Evolutionary conservation across 2,329 filamentous ascomycete genomes (phyloP), one percentile per base, ranked within the genome.

Genomic region (Hypocreales sp.): DNA sequence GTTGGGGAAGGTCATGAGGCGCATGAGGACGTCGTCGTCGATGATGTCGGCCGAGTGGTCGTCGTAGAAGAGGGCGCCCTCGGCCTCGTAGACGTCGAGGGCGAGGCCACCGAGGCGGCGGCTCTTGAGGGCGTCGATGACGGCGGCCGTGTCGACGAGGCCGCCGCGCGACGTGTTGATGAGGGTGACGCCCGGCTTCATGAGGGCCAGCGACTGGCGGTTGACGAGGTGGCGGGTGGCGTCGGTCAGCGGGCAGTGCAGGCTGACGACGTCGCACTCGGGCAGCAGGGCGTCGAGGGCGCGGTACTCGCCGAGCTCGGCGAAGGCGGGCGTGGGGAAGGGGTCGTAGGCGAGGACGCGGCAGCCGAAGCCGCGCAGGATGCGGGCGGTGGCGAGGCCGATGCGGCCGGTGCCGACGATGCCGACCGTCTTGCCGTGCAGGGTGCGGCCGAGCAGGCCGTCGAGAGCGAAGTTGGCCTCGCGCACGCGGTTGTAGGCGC

Each of bases 81-180:
- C 74, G 22, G 61, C 63, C 42, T 79, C 74, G 45, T 79, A 79
- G 11, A 79, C 74, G 42, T 79, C 74, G 21, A 79, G 55, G 1
- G 72, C 74, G 17, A 77, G 52, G 1, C 68, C 72, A 7, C 70
- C 69, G 3, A 79, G 53, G 15, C 61, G 60, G n/a, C 57, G 58
- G 20, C 44, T 55, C 53, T 79, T 78, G 32, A 79, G 58, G 9
- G 68, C 66, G 14, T 59, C 50, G 29, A 77, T 67, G 30, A 75
- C 61, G 8, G 70, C 64, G 17, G 51, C 49, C 1, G 71, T 74
- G 41, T 77, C 56, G 33, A 80, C 58, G 28, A 80, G 51, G 2
- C 64, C 72, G 13, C 75, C 76, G 2, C 76, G 66, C 4, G 72
- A 77, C 1, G 74, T 80, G 48, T 80, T 78, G 36, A 80, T 58